These are phyloP conservation scores for Irpex sp. DNA, from an alignment of 1,284 basidiomycete species.

Conservation along the genomic window DNA sequence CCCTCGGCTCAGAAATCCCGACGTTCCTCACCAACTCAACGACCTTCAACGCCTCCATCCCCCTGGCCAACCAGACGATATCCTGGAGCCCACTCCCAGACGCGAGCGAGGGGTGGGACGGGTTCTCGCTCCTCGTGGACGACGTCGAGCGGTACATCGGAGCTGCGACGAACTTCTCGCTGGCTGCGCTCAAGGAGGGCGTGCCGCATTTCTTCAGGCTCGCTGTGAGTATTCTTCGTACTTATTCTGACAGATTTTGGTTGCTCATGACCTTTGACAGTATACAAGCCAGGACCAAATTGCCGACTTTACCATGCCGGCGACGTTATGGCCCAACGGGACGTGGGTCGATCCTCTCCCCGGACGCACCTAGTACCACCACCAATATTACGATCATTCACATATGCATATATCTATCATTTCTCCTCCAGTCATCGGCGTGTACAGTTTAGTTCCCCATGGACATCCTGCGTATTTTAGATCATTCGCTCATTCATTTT, in stretches of 20 bases:
- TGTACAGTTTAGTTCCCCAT: too few relatives aligned
- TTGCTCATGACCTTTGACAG: conserved; percentile 30
- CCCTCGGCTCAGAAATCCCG: conserved; percentile 65
- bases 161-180: conserved; percentile 56
- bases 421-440: not conserved
- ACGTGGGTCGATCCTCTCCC: conserved; percentile 72
- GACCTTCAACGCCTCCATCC: conserved; percentile 51
- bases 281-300: conserved; percentile 44
- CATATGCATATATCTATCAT: not conserved
- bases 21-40: conserved; percentile 69
- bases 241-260: too few relatives aligned
- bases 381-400: not conserved
- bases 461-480: too few relatives aligned
- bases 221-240: conserved; percentile 51
- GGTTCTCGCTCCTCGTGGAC: conserved; percentile 76
- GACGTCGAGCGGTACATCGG: conserved; percentile 79
- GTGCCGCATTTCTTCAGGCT: conserved; percentile 81
- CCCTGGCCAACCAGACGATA: conserved; percentile 52
- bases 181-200: conserved; percentile 53
- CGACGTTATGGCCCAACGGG: conserved; percentile 72
- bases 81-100: conserved; percentile 56
- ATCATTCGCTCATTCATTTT: too few relatives aligned
- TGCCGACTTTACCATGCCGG: conserved; percentile 82
- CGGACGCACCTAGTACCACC: conserved; percentile 51
- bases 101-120: conserved; percentile 51